Percentiles rank a stretch among this genome's conserved stretches.
phyloP scores from a whole-genome alignment of 2,329 filamentous ascomycete genomes.

The Cercospora sp. region DNA sequence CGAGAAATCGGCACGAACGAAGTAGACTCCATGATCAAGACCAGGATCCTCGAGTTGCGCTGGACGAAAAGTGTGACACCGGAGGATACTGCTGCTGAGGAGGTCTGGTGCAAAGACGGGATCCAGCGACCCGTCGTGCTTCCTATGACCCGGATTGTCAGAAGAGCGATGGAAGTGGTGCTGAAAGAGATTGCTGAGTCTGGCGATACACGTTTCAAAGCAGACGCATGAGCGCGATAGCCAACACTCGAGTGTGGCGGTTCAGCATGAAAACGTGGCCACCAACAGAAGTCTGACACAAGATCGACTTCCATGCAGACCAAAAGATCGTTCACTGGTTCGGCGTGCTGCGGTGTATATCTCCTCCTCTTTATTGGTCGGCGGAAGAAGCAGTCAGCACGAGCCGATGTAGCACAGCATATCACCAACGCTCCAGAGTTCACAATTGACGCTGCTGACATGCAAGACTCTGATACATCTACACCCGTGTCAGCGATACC shows the following conservation, averaged over 20 bases:
- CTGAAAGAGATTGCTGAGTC: constrained; percentile 17
- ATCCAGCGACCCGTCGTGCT: constrained; percentile 22
- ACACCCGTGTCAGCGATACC: neutral
- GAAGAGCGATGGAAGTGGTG: constrained; percentile 25
- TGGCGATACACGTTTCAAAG: neutral
- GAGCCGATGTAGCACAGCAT: constrained; percentile 9
- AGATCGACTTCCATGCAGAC: neutral
- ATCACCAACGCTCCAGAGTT: neutral
- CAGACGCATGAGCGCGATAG: neutral
- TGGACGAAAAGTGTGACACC: constrained; percentile 23
- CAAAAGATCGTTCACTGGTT: neutral
- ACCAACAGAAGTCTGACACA: constrained; percentile 5
- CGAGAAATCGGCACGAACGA: constrained; percentile 23
- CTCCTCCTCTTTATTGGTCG: neutral
- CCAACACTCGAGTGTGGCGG: neutral
- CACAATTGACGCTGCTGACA: neutral
- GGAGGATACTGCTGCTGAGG: constrained; percentile 21
- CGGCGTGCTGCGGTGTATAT: neutral
- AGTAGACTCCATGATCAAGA: constrained; percentile 26
- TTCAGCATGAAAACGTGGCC: neutral
- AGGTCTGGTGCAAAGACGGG: constrained; percentile 22
- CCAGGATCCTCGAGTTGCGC: constrained; percentile 24
- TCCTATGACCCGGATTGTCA: constrained; percentile 24
- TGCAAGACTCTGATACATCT: neutral
- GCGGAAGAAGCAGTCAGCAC: constrained; percentile 8